phyloP scores from a whole-genome alignment of 345 rosid genomes.

The Salix suchowensis region DNA sequence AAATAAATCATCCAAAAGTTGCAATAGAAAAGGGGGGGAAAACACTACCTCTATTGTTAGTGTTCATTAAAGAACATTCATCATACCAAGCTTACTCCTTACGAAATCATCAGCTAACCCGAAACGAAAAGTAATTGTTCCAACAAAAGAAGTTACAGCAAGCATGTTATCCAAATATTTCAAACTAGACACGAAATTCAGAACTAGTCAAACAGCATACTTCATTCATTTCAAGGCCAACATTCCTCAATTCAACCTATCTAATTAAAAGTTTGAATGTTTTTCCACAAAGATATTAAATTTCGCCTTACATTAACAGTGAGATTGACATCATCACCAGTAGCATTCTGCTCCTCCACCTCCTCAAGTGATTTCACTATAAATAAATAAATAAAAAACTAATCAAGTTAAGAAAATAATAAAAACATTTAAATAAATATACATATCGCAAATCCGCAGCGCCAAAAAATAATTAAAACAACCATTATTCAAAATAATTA shows the following conservation, averaged over 20 bases:
- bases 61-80: too few species aligned
- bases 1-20: too few species aligned
- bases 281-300: slow-evolving; percentile 2
- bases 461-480: neutral
- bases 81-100: too few species aligned
- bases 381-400: slow-evolving; percentile 12
- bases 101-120: too few species aligned
- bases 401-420: neutral
- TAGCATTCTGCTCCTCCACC: slow-evolving; percentile 25
- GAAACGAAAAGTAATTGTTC: neutral
- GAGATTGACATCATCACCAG: slow-evolving; percentile 12
- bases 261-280: neutral
- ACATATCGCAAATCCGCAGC: neutral
- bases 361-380: slow-evolving; percentile 24
- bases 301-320: slow-evolving; percentile 32
- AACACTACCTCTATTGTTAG: too few species aligned
- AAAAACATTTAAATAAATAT: neutral
- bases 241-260: neutral
- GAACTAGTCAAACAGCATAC: neutral
- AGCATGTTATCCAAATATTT: neutral
- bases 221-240: neutral
- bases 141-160: neutral
- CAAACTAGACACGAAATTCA: neutral
- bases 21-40: too few species aligned
- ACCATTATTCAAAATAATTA: neutral